These are phyloP conservation scores for Suillus subalutaceus DNA, from an alignment of 768 basidiomycete genomes.

Conservation along the genomic window DNA sequence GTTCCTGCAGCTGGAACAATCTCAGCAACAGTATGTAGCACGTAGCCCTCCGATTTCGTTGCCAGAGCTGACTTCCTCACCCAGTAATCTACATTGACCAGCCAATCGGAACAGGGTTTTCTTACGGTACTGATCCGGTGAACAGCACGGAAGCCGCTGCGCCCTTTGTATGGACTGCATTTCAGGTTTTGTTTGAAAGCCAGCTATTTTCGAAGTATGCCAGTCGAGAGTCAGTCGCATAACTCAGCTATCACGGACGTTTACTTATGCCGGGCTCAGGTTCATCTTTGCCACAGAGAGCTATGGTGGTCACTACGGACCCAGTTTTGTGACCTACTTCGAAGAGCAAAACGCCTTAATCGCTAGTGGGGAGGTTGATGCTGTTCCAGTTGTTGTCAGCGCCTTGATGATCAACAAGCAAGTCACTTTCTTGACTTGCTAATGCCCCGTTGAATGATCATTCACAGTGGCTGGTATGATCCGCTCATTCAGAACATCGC, in stretches of 20 bases:
- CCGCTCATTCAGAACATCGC: conserved; percentile 65
- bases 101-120: conserved; percentile 69
- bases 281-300: conserved; percentile 69
- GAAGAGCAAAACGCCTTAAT: conserved; percentile 36
- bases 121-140: conserved; percentile 58
- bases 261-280: conserved; percentile 30
- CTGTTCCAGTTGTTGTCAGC: conserved; percentile 55
- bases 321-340: no score
- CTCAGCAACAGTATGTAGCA: conserved; percentile 58
- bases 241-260: neutral
- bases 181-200: conserved; percentile 67
- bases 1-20: conserved; percentile 59
- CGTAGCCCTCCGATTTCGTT: neutral
- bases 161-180: conserved; percentile 62
- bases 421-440: conserved; percentile 6
- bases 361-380: conserved; percentile 43
- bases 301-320: no score
- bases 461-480: conserved; percentile 62
- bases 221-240: conserved; percentile 50
- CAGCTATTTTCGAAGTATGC: conserved; percentile 51
- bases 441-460: neutral
- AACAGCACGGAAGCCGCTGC: conserved; percentile 56
- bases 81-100: conserved; percentile 74
- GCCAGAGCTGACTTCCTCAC: neutral
- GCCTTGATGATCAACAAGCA: conserved; percentile 70